These are phyloP conservation scores for Neocucurbitaria cava DNA, from an alignment of 2,329 filamentous ascomycete species.

Conservation along the genomic window DNA sequence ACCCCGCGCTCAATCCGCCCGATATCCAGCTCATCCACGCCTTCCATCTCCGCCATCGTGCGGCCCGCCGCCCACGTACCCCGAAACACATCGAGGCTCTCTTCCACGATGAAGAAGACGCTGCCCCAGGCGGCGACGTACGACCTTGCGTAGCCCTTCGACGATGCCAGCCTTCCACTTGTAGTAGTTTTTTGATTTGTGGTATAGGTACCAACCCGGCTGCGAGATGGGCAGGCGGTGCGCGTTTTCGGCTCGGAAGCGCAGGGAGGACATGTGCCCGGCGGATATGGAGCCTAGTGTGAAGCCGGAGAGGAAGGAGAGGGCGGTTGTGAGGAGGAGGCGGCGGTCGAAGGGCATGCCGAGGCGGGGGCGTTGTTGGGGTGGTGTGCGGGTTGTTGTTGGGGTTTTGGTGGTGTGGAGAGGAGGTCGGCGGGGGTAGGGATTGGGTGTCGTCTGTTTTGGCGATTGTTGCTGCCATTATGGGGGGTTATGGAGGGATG, in stretches of 20 bases:
- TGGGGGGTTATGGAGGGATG: no score
- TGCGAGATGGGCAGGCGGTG: constrained; percentile 86
- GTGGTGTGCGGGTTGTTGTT: constrained; percentile 6
- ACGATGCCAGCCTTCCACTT: constrained; percentile 77
- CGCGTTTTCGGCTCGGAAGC: constrained; percentile 94
- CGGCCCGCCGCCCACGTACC: constrained; percentile 55
- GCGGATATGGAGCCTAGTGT: constrained; percentile 75
- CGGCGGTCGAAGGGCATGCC: constrained; percentile 71
- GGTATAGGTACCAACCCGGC: constrained; percentile 96
- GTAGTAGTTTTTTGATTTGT: constrained; percentile 97
- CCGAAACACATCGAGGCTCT: constrained; percentile 76
- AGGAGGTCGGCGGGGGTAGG: not conserved
- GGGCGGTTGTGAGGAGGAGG: constrained; percentile 68
- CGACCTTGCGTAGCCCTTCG: constrained; percentile 78
- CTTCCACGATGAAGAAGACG: constrained; percentile 82
- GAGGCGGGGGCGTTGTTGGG: constrained; percentile 49
- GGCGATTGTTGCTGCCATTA: constrained; percentile 5
- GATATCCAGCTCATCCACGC: constrained; percentile 44
- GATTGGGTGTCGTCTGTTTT: not conserved
- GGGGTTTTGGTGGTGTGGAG: constrained; percentile 5
- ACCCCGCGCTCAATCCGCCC: constrained; percentile 33
- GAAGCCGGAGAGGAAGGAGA: constrained; percentile 73
- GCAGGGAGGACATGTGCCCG: constrained; percentile 74
- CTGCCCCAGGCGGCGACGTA: constrained; percentile 75
- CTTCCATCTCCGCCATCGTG: constrained; percentile 45